A percentile compares a stretch with the other conserved stretches of the same genome.
Conservation (phyloP, 2,329 filamentous ascomycete species). For the Trichoderma endophyticum region DNA sequence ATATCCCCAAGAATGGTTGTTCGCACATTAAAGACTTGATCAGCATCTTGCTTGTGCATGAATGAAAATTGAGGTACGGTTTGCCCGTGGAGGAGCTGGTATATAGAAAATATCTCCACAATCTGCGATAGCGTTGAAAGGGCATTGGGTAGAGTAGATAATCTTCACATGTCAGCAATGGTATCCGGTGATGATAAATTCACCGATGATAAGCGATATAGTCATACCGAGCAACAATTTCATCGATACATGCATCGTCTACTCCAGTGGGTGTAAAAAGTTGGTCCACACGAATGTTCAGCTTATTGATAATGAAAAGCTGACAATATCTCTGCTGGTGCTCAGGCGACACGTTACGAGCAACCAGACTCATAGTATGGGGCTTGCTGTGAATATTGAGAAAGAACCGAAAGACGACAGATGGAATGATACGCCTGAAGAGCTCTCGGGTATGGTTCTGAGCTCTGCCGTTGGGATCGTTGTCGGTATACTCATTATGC, state of each 20-base stretch:
- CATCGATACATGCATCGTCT: background rate
- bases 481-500: background rate
- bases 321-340: background rate
- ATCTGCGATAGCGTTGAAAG: background rate
- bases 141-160: background rate
- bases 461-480: background rate
- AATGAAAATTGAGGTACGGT: background rate
- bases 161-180: background rate
- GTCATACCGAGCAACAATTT: background rate
- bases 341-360: background rate
- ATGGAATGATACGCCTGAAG: background rate
- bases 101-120: background rate
- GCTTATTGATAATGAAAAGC: background rate
- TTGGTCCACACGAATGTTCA: background rate
- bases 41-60: background rate
- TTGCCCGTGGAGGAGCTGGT: background rate
- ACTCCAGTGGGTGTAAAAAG: background rate
- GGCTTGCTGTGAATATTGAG: background rate
- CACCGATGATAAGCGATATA: rapidly evolving
- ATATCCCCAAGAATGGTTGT: background rate
- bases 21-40: background rate
- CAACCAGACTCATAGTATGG: background rate
- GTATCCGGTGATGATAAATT: background rate
- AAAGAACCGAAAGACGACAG: background rate
- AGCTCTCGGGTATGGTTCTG: background rate